Conservation (phyloP, 2,329 filamentous ascomycete genomes). For the Neodidymelliopsis sp. region DNA sequence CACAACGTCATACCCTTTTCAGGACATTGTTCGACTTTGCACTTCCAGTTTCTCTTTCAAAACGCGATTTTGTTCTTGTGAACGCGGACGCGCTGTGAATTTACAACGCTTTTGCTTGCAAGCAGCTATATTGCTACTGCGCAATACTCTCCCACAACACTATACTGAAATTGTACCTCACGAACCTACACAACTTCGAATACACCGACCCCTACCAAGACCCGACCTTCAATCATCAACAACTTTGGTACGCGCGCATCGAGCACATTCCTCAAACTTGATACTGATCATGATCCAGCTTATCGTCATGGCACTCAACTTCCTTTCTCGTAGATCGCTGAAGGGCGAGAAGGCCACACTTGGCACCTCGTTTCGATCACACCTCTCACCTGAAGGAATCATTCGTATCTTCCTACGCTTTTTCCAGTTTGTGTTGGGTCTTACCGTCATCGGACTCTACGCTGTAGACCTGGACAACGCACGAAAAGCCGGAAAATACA, state of each 20-base stretch:
- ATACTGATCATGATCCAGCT: conserved; percentile 21
- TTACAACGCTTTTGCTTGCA: conserved; percentile 7
- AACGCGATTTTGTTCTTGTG: conserved; percentile 7
- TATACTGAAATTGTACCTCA: not conserved
- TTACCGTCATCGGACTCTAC: conserved; percentile 79
- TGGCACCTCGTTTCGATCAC: conserved; percentile 29
- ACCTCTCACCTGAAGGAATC: conserved; percentile 26
- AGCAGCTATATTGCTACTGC: conserved; percentile 16
- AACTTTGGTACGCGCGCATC: conserved; percentile 3
- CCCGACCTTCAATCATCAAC: not conserved
- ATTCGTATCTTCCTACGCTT: conserved; percentile 71
- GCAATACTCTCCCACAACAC: conserved; percentile 1
- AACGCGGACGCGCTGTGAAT: conserved; percentile 12
- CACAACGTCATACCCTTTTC: conserved; percentile 31
- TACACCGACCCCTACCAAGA: conserved; percentile 2
- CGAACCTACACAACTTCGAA: not conserved
- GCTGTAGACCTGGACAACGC: conserved; percentile 49
- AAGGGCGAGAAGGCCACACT: conserved; percentile 41
- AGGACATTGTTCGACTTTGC: conserved; percentile 9
- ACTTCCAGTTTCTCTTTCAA: conserved; percentile 1
- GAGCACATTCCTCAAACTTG: not conserved
- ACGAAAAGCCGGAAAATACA: conserved; percentile 54
- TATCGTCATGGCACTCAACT: conserved; percentile 38
- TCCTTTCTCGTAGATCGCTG: conserved; percentile 39
- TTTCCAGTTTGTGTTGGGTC: conserved; percentile 76